Conservation (phyloP, 768 basidiomycete genomes). For the Hericium alpestre region DNA sequence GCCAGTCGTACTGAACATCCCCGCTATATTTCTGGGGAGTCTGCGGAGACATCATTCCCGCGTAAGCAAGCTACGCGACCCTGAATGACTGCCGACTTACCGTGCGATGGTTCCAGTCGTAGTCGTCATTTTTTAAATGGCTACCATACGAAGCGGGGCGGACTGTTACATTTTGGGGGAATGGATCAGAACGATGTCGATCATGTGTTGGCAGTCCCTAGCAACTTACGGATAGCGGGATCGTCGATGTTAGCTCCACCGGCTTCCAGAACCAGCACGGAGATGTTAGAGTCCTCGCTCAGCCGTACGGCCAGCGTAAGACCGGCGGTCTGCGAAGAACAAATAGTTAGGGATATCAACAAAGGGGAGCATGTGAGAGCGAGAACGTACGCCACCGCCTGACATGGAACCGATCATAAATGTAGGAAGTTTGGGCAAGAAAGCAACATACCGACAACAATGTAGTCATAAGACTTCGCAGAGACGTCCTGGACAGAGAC, state of each 20-base stretch:
- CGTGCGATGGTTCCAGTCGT: not conserved
- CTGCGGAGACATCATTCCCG: not conserved
- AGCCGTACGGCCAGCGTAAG: slow-evolving; percentile 51
- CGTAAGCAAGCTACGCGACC: not conserved
- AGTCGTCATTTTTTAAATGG: not conserved
- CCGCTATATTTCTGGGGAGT: not conserved
- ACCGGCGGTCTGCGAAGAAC: slow-evolving; percentile 32
- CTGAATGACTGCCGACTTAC: not conserved
- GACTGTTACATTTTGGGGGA: not conserved
- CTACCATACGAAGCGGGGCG: not conserved
- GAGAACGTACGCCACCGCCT: too few species aligned
- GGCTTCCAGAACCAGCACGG: slow-evolving; percentile 50
- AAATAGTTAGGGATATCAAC: not conserved
- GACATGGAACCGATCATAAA: too few species aligned
- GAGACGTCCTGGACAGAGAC: not conserved
- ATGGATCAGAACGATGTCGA: not conserved
- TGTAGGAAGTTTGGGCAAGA: not conserved
- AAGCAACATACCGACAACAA: not conserved
- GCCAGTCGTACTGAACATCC: not conserved
- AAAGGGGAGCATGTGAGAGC: not conserved
- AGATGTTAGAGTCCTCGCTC: slow-evolving; percentile 41
- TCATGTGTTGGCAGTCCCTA: not conserved
- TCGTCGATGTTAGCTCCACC: slow-evolving; percentile 20
- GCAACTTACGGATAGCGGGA: not conserved
- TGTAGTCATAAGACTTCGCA: not conserved